Conservation (phyloP, 164 flowering plant genomes). For the Nymphaea thermarum region DNA sequence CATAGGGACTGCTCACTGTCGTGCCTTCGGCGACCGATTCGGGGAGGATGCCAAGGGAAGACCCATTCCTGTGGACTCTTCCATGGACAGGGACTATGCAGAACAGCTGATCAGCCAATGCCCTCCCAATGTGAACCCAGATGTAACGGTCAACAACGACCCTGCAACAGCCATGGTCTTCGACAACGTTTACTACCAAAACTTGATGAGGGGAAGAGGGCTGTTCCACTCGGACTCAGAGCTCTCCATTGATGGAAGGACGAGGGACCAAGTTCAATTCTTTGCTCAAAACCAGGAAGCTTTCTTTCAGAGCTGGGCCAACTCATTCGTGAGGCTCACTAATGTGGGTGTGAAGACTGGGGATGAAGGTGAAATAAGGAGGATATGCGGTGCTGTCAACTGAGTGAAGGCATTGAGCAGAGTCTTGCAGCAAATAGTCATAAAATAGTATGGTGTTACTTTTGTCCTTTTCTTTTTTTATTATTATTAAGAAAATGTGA, state of each 20-base stretch:
- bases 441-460: too few relatives aligned
- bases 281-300: constrained; percentile 33
- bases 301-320: constrained; percentile 48
- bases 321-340: constrained; percentile 55
- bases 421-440: too few relatives aligned
- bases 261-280: constrained; percentile 29
- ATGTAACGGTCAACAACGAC: constrained; percentile 41
- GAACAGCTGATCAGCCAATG: constrained; percentile 34
- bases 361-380: constrained; percentile 57
- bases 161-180: constrained; percentile 41
- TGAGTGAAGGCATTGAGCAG: neutral
- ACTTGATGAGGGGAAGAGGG: constrained; percentile 39
- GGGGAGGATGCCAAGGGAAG: constrained; percentile 35
- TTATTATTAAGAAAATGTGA: too few relatives aligned
- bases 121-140: constrained; percentile 27
- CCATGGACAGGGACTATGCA: constrained; percentile 47
- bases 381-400: constrained; percentile 29
- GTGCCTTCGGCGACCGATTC: constrained; percentile 59
- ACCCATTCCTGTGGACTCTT: constrained; percentile 31
- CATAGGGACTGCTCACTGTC: constrained; percentile 65
- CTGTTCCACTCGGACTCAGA: constrained; percentile 69
- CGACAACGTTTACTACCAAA: constrained; percentile 59
- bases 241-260: constrained; percentile 32
- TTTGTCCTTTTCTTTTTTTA: too few relatives aligned
- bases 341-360: constrained; percentile 44